Conservation (phyloP, 2,329 filamentous ascomycete genomes). For the Microcyclosporella mali region DNA sequence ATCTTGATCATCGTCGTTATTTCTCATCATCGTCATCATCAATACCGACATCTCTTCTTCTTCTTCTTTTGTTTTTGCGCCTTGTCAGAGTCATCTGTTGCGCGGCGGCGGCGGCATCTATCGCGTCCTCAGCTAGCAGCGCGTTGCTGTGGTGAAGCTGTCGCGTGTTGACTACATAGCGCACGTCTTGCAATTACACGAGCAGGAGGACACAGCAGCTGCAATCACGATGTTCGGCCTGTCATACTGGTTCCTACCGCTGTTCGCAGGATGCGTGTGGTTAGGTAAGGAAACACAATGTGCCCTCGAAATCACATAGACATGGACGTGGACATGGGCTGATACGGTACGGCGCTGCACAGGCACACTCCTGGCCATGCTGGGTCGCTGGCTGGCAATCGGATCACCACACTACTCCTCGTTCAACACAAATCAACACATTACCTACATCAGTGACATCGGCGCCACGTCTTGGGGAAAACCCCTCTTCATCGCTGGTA, state of each 20-base stretch:
- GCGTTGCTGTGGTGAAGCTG: too few relatives aligned
- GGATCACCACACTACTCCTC: conserved; percentile 53
- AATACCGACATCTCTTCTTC: too few relatives aligned
- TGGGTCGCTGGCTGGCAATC: conserved; percentile 61
- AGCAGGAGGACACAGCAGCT: too few relatives aligned
- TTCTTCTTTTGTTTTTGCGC: too few relatives aligned
- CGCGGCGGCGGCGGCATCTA: too few relatives aligned
- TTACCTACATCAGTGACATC: conserved; percentile 54
- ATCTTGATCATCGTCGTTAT: too few relatives aligned
- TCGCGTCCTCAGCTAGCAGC: too few relatives aligned
- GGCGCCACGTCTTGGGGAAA: conserved; percentile 56
- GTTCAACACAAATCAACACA: conserved; percentile 52
- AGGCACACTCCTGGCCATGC: conserved; percentile 62
- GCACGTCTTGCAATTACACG: too few relatives aligned
- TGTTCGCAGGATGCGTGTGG: conserved; percentile 60
- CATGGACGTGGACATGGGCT: too few relatives aligned
- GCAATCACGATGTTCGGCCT: conserved; percentile 32
- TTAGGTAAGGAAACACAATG: conserved; percentile 35
- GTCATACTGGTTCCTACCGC: conserved; percentile 58
- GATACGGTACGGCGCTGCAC: not conserved
- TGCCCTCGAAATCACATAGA: not conserved
- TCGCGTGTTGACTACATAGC: too few relatives aligned
- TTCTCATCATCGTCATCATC: too few relatives aligned
- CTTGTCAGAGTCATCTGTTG: too few relatives aligned
- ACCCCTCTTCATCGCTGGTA: conserved; percentile 71